Evolutionary conservation across 2,329 filamentous ascomycete species (phyloP).

Genomic region (Arthrobotrys entomopaga): DNA sequence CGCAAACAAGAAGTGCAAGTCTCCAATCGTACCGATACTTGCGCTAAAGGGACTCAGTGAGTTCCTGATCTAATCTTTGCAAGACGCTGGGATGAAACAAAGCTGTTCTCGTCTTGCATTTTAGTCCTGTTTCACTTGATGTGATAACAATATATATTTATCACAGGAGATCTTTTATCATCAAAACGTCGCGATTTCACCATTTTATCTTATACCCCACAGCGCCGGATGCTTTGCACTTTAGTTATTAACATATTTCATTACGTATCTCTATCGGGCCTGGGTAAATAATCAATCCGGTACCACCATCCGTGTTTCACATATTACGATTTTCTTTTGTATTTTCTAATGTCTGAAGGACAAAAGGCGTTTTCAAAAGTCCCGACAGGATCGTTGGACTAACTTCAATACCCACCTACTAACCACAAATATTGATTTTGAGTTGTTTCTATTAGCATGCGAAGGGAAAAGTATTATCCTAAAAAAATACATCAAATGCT

Average conservation of each 20-base stretch:
- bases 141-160: no score
- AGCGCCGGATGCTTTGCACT: conserved; percentile 51
- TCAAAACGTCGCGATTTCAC: conserved; percentile 13
- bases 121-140: conserved; percentile 4
- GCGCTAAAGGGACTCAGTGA: conserved; percentile 29
- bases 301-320: background rate
- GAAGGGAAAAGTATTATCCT: conserved; percentile 29
- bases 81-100: conserved; percentile 38
- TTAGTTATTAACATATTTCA: conserved; percentile 33
- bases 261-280: background rate
- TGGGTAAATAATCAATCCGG: background rate
- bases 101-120: conserved; percentile 18
- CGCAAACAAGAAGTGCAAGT: conserved; percentile 52
- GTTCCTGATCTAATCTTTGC: conserved; percentile 1
- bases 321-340: conserved; percentile 7
- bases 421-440: conserved; percentile 14
- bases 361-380: conserved; percentile 32
- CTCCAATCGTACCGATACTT: conserved; percentile 24
- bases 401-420: conserved; percentile 11
- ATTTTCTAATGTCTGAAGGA: conserved; percentile 6
- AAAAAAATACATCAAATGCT: conserved; percentile 12
- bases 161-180: background rate
- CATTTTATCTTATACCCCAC: conserved; percentile 33
- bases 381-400: conserved; percentile 9
- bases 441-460: conserved; percentile 8